Percentiles rank a stretch among this genome's conserved stretches.
Conservation (phyloP, 257 asterid species). For the Solanum chilense region DNA sequence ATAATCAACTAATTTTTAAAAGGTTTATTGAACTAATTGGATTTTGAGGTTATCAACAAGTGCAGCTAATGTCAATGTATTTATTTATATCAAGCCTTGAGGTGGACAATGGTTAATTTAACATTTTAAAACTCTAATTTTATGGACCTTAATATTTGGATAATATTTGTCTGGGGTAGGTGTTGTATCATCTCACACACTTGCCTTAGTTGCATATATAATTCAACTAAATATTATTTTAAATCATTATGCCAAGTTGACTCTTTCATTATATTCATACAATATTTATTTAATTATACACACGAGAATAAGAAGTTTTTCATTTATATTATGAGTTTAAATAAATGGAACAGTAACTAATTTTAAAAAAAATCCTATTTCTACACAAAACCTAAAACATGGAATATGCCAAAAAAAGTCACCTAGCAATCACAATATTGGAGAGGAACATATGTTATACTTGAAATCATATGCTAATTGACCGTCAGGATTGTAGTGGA, state of each 20-base stretch:
- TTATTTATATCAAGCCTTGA: background rate
- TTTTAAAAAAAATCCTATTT: no score
- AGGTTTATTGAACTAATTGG: background rate
- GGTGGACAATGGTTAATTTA: background rate
- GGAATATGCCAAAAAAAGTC: background rate
- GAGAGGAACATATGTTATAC: background rate
- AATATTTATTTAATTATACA: no score
- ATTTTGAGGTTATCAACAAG: background rate
- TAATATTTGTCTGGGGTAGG: background rate
- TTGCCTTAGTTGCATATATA: background rate
- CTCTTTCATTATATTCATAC: background rate
- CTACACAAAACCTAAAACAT: background rate
- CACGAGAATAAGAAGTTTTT: background rate
- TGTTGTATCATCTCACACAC: background rate
- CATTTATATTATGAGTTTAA: background rate
- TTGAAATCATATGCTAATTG: background rate
- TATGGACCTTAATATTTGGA: background rate
- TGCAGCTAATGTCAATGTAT: background rate
- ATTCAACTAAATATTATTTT: background rate
- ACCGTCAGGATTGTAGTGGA: background rate
- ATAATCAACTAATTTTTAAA: background rate
- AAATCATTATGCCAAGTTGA: background rate
- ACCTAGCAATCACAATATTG: background rate
- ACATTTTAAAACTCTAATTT: background rate
- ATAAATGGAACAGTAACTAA: background rate